Evolutionary conservation across 78 protist genomes (phyloP), one percentile per base, ranked within the genome.

Genomic region (Speleostelium caveatum): DNA sequence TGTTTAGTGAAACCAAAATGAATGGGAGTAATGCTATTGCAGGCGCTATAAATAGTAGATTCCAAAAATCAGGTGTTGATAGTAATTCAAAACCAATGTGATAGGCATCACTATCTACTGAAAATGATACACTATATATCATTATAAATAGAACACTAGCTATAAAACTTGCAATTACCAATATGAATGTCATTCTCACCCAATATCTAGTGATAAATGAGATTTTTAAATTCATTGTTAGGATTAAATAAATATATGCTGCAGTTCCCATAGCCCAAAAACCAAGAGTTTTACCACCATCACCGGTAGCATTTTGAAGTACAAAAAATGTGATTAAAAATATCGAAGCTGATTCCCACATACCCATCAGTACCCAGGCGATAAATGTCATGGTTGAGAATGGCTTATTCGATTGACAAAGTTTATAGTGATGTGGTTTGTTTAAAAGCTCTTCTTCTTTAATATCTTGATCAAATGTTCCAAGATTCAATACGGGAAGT

Each of bases 401-500:
- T 24, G 79, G 91, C 39, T 73, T 56, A 26, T 83, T 83, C 8
- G 91, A 67, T 69, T 83, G 91, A 45, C 91, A 58, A 16, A 60
- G 53, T 3, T 67, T 49, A 42, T 83, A 83, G 63, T 55, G 51
- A 6, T 22, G 2, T 6, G 91, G 80, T 21, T 83, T 45, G 14
- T 73, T 68, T n/a, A 83, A 32, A 1, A 83, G 73, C 1, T 39
- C 69, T 17, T 83, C 91, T 42, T 83, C 91, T 28, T 55, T 62
- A 51, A 86, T 83, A 28, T 95, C 98, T 39, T 95, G 93, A 49
- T 97, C 98, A 21, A 95, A 86, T 12, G 94, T 80, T 0, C 96
- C 96, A 0, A 95, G 28, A 12, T 36, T 80, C 33, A 96, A 26
- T 1, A 96, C 91, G 1, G 98, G 98, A 0, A 89, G 39, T 26